Evolutionary conservation across 73 alveolate genomes (phyloP).

Genomic region (Breviolum minutum): DNA sequence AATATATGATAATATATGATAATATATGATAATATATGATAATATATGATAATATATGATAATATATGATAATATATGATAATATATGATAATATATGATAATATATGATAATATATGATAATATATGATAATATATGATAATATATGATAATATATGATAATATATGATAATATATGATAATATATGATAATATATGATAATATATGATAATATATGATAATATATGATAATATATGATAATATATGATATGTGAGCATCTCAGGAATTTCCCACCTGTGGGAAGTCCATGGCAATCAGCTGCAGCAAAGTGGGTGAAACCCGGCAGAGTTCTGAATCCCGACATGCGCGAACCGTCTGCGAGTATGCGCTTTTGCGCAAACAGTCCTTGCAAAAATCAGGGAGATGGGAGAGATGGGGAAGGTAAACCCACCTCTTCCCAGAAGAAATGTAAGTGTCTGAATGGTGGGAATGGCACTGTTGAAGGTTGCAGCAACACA

Average conservation of each 20-base stretch:
- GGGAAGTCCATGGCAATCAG: constrained; percentile 84
- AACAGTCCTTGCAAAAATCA: constrained; percentile 8
- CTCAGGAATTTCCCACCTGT: background rate
- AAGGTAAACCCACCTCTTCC: background rate
- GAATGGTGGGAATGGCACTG: background rate
- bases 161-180: no score
- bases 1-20: no score
- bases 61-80: no score
- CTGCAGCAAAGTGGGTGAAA: constrained; percentile 89
- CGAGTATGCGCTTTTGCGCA: constrained; percentile 50
- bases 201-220: no score
- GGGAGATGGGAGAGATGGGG: background rate
- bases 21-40: no score
- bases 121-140: no score
- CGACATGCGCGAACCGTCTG: constrained; percentile 82
- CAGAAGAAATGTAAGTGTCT: background rate
- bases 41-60: no score
- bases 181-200: no score
- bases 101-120: no score
- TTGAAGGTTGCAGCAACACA: background rate
- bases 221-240: no score
- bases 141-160: no score
- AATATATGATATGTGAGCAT: background rate
- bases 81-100: no score
- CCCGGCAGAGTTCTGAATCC: constrained; percentile 88